Conservation (phyloP, 2,329 filamentous ascomycete species). For the Cercospora zeae-maydis region DNA sequence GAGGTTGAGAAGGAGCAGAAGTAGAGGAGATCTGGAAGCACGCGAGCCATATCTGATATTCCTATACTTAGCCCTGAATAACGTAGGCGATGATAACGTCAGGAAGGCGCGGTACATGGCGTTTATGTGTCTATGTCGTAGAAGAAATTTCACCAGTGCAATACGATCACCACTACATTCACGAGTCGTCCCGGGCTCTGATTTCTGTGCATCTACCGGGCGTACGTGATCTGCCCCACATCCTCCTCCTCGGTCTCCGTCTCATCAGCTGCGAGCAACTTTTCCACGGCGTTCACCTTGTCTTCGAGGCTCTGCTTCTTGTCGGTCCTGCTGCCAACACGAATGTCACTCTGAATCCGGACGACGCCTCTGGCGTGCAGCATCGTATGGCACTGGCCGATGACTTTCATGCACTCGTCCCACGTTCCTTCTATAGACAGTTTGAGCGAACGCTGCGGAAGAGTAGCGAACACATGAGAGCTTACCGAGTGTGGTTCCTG, state of each 20-base stretch:
- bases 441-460: conserved; percentile 1
- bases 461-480: neutral
- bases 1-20: conserved; percentile 18
- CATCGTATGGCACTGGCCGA: conserved; percentile 76
- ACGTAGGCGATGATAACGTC: neutral
- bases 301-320: conserved; percentile 78
- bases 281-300: conserved; percentile 65
- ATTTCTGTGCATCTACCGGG: neutral
- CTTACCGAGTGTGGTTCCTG: conserved; percentile 86
- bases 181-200: neutral
- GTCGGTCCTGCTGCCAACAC: conserved; percentile 80
- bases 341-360: conserved; percentile 83
- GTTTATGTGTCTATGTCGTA: neutral
- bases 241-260: conserved; percentile 9
- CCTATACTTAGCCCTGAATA: neutral
- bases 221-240: neutral
- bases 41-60: neutral
- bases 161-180: neutral
- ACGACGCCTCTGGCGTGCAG: conserved; percentile 74
- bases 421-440: conserved; percentile 71
- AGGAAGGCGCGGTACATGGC: neutral
- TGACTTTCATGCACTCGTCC: conserved; percentile 79
- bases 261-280: conserved; percentile 45
- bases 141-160: neutral
- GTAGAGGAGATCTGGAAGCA: neutral